phyloP scores from a whole-genome alignment of 176 grass and related monocot species.

The Metroxylon sagu region DNA sequence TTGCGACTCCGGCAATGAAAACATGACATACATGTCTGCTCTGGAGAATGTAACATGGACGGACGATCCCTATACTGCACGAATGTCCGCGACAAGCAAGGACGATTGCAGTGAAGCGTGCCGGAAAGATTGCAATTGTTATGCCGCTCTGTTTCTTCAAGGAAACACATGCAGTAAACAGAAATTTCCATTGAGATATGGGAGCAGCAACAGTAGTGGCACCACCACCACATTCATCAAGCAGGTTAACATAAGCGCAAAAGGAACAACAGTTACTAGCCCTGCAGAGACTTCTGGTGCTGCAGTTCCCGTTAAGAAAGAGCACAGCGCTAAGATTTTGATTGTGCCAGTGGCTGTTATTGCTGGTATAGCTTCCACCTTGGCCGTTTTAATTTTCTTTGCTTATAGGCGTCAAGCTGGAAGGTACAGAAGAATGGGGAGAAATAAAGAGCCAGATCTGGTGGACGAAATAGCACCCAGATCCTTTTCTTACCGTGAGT shows the following conservation, averaged over 20 bases:
- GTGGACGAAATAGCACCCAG: constrained; percentile 5
- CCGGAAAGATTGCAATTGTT: constrained; percentile 24
- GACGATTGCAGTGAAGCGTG: constrained; percentile 29
- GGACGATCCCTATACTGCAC: constrained; percentile 11
- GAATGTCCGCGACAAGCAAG: constrained; percentile 15
- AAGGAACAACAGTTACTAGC: too few species aligned
- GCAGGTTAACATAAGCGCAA: too few species aligned
- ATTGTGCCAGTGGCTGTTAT: too few species aligned
- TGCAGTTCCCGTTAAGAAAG: too few species aligned
- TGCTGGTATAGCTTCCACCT: too few species aligned
- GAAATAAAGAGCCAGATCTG: background rate
- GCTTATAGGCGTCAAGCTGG: too few species aligned
- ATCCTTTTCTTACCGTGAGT: constrained; percentile 23
- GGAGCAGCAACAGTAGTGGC: constrained; percentile 3
- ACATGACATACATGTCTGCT: constrained; percentile 7
- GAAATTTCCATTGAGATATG: constrained; percentile 36
- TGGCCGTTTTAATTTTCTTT: too few species aligned
- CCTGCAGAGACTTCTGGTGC: too few species aligned
- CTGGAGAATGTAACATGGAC: constrained; percentile 15
- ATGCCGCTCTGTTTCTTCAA: constrained; percentile 10
- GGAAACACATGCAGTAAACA: constrained; percentile 22
- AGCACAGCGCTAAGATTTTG: too few species aligned
- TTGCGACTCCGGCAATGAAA: background rate
- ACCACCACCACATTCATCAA: constrained; percentile 32
- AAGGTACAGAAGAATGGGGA: background rate